Percentiles rank a stretch among this genome's conserved stretches.
phyloP scores from a whole-genome alignment of 1,139 yeast genomes.

The Taphrina pruni region DNA sequence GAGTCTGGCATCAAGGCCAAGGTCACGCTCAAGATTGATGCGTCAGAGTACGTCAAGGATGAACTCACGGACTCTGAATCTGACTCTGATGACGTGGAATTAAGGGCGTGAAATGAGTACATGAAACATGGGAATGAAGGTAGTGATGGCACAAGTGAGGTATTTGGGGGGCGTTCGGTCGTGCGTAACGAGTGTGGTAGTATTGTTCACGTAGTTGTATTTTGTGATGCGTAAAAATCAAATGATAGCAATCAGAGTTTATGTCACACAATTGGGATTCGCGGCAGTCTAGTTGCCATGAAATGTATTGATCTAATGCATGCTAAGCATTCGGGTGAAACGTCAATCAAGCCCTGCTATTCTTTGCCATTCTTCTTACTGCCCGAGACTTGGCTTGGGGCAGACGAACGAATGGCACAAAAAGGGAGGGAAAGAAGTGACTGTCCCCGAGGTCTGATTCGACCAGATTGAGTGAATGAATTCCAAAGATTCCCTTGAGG shows the following conservation, averaged over 20 bases:
- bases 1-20: slow-evolving; percentile 19
- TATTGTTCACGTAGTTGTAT: not conserved
- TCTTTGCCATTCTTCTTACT: slow-evolving; percentile 2
- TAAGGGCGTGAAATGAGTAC: not conserved
- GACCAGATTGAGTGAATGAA: too few relatives aligned
- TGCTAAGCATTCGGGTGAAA: not conserved
- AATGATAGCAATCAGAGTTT: not conserved
- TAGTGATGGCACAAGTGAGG: not conserved
- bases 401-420: slow-evolving; percentile 9
- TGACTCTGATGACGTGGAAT: not conserved
- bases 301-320: not conserved
- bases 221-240: not conserved
- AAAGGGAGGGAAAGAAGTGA: slow-evolving; percentile 3
- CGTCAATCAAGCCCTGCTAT: not conserved
- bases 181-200: not conserved
- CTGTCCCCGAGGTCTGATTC: not conserved
- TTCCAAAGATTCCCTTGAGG: slow-evolving; percentile 17
- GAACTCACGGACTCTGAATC: slow-evolving; percentile 12
- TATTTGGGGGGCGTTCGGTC: too few relatives aligned
- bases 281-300: not conserved
- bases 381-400: not conserved
- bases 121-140: not conserved
- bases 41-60: slow-evolving; percentile 2
- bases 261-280: not conserved
- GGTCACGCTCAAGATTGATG: slow-evolving; percentile 7